A percentile compares a stretch with the other conserved stretches of the same genome.
Evolutionary conservation across 805 yeast species (phyloP).

Genomic region (Kodamaea sagamina): DNA sequence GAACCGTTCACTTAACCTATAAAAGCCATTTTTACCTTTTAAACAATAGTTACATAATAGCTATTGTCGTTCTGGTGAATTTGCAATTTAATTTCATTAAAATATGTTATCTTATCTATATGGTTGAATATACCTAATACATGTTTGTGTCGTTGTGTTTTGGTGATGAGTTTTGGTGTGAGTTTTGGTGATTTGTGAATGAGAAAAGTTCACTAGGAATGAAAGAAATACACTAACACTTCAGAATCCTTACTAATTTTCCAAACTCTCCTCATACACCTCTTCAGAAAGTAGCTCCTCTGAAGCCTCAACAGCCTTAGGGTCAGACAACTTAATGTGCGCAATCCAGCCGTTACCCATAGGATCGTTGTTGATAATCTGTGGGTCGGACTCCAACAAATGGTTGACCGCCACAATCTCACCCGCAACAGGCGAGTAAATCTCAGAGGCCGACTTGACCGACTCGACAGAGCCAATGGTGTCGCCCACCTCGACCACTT

Average conservation of each 20-base stretch:
- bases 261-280: constrained; percentile 57
- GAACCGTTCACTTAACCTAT: too few relatives aligned
- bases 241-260: constrained; percentile 20
- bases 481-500: constrained; percentile 66
- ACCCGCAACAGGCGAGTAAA: constrained; percentile 85
- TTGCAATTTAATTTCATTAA: too few relatives aligned
- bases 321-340: constrained; percentile 60
- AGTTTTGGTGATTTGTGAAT: too few relatives aligned
- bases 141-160: too few relatives aligned
- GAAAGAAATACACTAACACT: too few relatives aligned
- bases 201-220: too few relatives aligned
- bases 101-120: too few relatives aligned
- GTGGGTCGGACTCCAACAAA: constrained; percentile 66
- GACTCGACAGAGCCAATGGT: constrained; percentile 91
- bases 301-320: constrained; percentile 32
- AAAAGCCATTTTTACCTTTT: too few relatives aligned
- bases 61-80: too few relatives aligned
- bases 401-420: constrained; percentile 72
- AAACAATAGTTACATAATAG: too few relatives aligned
- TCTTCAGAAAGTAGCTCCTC: constrained; percentile 55
- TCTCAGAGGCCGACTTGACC: constrained; percentile 92
- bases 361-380: constrained; percentile 82
- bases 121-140: too few relatives aligned
- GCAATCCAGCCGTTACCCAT: constrained; percentile 94
- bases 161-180: too few relatives aligned